Conservation (phyloP, 2,329 filamentous ascomycete species). For the Pyrenochaeta sp. region DNA sequence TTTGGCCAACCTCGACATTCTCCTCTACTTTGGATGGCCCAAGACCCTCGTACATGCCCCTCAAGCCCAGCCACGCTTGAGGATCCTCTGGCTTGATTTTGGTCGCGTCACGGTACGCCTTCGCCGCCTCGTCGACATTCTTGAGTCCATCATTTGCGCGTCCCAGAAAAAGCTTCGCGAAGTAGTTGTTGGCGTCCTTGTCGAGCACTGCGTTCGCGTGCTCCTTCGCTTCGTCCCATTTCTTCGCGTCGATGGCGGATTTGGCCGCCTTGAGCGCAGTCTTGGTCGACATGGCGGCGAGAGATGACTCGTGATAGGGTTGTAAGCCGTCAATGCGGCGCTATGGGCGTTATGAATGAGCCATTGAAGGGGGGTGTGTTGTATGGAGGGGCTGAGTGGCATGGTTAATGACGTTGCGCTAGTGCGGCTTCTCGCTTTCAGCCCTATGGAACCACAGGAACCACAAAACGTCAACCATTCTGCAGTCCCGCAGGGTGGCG, state of each 20-base stretch:
- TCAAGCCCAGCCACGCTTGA: slow-evolving; percentile 91
- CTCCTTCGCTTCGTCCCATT: slow-evolving; percentile 78
- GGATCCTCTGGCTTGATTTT: slow-evolving; percentile 75
- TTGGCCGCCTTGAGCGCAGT: slow-evolving; percentile 82
- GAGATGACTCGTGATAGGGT: neutral
- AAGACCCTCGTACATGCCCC: slow-evolving; percentile 85
- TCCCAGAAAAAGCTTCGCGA: slow-evolving; percentile 87
- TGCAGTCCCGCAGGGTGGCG: neutral
- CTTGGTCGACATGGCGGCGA: slow-evolving; percentile 61
- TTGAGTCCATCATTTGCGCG: slow-evolving; percentile 83
- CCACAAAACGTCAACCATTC: slow-evolving; percentile 27
- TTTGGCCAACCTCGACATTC: slow-evolving; percentile 77
- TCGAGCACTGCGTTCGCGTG: slow-evolving; percentile 75
- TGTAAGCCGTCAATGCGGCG: slow-evolving; percentile 17
- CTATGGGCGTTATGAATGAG: slow-evolving; percentile 21
- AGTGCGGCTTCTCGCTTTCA: slow-evolving; percentile 31
- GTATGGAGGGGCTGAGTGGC: slow-evolving; percentile 18
- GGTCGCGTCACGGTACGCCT: slow-evolving; percentile 76
- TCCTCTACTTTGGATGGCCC: slow-evolving; percentile 72
- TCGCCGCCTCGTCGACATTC: slow-evolving; percentile 75
- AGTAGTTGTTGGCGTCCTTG: slow-evolving; percentile 80
- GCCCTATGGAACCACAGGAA: slow-evolving; percentile 38
- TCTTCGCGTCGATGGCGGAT: slow-evolving; percentile 77
- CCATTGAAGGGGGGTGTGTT: slow-evolving; percentile 28
- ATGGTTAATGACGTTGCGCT: slow-evolving; percentile 31